phyloP scores from a whole-genome alignment of 441 rosid species.

The Geranium incanum region DNA sequence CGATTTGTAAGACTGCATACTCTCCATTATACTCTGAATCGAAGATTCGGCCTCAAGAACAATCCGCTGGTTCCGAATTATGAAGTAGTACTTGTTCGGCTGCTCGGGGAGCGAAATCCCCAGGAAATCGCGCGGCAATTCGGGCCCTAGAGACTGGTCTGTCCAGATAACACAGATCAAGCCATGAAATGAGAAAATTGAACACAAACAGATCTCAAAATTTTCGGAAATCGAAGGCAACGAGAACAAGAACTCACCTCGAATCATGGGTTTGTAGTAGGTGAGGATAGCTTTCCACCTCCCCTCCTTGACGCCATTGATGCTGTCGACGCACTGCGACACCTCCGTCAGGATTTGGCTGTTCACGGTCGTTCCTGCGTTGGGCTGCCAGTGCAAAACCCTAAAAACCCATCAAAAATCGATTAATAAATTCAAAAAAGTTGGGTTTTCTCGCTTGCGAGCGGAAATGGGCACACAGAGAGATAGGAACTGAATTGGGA shows the following conservation, averaged over 20 bases:
- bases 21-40: constrained; percentile 85
- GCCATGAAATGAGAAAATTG: background rate
- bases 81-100: constrained; percentile 31
- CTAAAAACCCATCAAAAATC: no score
- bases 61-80: constrained; percentile 56
- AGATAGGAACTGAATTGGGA: constrained; percentile 43
- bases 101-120: constrained; percentile 38
- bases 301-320: constrained; percentile 77
- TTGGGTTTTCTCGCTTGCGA: no score
- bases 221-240: background rate
- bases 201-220: background rate
- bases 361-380: constrained; percentile 70
- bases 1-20: constrained; percentile 20
- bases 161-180: background rate
- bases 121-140: constrained; percentile 66
- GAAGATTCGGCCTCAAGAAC: constrained; percentile 76
- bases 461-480: no score
- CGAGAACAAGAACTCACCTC: constrained; percentile 28
- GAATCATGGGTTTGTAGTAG: constrained; percentile 54
- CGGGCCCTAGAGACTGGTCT: constrained; percentile 21
- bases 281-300: constrained; percentile 84
- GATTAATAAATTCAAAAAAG: no score
- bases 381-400: constrained; percentile 71
- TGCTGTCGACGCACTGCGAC: constrained; percentile 68
- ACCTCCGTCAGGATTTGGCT: constrained; percentile 43